Evolutionary conservation across 2,329 filamentous ascomycete species (phyloP).

Genomic region (Penicillium frequentans): DNA sequence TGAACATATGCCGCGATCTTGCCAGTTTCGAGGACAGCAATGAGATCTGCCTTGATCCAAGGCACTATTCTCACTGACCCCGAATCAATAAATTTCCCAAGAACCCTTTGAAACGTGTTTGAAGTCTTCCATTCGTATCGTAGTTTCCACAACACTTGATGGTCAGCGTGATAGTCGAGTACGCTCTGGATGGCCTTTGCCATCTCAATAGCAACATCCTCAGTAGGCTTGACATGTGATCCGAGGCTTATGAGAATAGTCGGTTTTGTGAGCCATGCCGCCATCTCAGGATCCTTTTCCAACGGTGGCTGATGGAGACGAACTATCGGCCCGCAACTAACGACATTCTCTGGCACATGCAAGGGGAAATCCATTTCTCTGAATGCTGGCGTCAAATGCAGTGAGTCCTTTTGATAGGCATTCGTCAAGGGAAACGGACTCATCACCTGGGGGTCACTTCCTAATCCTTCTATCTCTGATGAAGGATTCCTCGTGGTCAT

Average conservation of each 20-base stretch:
- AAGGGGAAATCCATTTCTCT: slow-evolving; percentile 45
- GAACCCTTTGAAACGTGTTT: slow-evolving; percentile 5
- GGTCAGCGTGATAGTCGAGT: slow-evolving; percentile 38
- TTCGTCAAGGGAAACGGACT: slow-evolving; percentile 29
- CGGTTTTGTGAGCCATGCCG: slow-evolving; percentile 45
- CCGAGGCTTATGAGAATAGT: slow-evolving; percentile 54
- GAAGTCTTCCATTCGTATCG: slow-evolving; percentile 21
- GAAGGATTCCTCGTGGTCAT: slow-evolving; percentile 8
- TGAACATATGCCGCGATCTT: slow-evolving; percentile 45
- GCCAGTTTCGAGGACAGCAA: slow-evolving; percentile 35
- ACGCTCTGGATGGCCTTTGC: slow-evolving; percentile 42
- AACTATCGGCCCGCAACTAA: slow-evolving; percentile 51
- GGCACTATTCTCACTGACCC: slow-evolving; percentile 13
- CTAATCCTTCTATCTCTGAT: slow-evolving; percentile 23
- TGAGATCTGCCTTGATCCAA: slow-evolving; percentile 23
- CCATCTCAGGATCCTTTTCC: slow-evolving; percentile 44
- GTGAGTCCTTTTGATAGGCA: slow-evolving; percentile 25
- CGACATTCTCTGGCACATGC: slow-evolving; percentile 41
- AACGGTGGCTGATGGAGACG: slow-evolving; percentile 33
- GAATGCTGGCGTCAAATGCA: slow-evolving; percentile 31
- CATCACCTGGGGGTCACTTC: slow-evolving; percentile 27
- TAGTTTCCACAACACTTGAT: slow-evolving; percentile 45
- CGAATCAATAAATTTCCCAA: slow-evolving; percentile 8
- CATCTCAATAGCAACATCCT: slow-evolving; percentile 29
- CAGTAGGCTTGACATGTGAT: slow-evolving; percentile 34